phyloP scores from a whole-genome alignment of 495 filamentous ascomycete genomes.

The Penicillium parvum region DNA sequence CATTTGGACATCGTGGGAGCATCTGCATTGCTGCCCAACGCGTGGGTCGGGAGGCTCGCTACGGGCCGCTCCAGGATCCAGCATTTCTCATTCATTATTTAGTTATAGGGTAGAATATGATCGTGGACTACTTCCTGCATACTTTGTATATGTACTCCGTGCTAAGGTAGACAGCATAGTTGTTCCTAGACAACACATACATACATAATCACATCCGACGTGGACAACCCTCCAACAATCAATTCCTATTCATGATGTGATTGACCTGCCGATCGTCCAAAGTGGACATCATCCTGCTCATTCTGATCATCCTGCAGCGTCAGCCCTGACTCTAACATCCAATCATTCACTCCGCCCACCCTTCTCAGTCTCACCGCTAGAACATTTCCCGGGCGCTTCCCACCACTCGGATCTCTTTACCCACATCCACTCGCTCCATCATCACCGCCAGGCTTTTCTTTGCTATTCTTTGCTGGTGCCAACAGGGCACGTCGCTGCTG shows the following conservation, averaged over 20 bases:
- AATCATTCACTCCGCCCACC: slow-evolving; percentile 15
- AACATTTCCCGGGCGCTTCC: slow-evolving; percentile 9
- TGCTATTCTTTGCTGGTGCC: slow-evolving; percentile 17
- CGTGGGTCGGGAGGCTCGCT: slow-evolving; percentile 22
- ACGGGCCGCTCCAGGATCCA: slow-evolving; percentile 19
- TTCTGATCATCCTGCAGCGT: slow-evolving; percentile 28
- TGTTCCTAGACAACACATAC: not conserved
- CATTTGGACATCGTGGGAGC: no score
- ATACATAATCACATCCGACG: slow-evolving; percentile 11
- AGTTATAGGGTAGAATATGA: not conserved
- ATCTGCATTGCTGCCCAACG: slow-evolving; percentile 46
- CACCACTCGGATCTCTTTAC: slow-evolving; percentile 17
- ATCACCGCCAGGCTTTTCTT: slow-evolving; percentile 28
- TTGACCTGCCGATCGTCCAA: slow-evolving; percentile 24
- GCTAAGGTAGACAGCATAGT: no score
- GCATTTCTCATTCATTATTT: not conserved
- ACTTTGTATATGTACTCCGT: no score
- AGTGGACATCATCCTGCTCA: slow-evolving; percentile 26
- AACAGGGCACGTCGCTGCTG: slow-evolving; percentile 28
- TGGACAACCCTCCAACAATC: slow-evolving; percentile 19
- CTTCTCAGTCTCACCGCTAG: slow-evolving; percentile 36
- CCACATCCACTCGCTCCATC: slow-evolving; percentile 12
- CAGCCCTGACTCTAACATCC: slow-evolving; percentile 15
- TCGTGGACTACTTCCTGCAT: no score
- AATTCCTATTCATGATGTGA: slow-evolving; percentile 8